A percentile compares a stretch with the other conserved stretches of the same genome.
Evolutionary conservation across 352 stramenopile genomes (phyloP).

Genomic region (Pythium diclinum): DNA sequence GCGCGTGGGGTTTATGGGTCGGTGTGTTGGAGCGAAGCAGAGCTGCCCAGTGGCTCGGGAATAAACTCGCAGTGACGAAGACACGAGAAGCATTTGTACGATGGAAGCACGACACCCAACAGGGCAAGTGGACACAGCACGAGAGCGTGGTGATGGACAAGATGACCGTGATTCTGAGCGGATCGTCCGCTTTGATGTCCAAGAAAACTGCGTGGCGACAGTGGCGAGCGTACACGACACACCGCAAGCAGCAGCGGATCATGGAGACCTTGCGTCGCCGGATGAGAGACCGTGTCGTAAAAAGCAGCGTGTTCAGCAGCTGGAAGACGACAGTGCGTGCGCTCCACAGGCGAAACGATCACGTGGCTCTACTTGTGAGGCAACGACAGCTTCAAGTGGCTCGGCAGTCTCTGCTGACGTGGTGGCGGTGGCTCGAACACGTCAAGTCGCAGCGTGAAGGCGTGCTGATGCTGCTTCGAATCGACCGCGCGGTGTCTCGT

Average conservation of each 20-base stretch:
- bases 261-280: slow-evolving; percentile 1
- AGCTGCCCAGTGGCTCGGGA: not conserved
- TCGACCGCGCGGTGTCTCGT: not conserved
- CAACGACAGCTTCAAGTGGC: no score
- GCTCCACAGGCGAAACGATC: not conserved
- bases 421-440: not conserved
- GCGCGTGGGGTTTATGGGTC: not conserved
- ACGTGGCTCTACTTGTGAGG: no score
- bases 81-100: not conserved
- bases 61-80: not conserved
- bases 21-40: not conserved
- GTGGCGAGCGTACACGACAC: slow-evolving; percentile 1
- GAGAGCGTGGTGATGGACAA: slow-evolving; percentile 5
- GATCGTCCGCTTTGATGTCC: not conserved
- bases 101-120: slow-evolving; percentile 9
- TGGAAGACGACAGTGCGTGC: slow-evolving; percentile 6
- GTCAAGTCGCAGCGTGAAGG: slow-evolving; percentile 9
- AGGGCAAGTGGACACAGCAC: slow-evolving; percentile 4
- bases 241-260: slow-evolving; percentile 6
- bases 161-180: not conserved
- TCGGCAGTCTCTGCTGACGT: not conserved
- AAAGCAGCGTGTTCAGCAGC: not conserved
- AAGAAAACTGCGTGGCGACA: slow-evolving; percentile 15
- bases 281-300: not conserved
- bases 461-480: slow-evolving; percentile 6